Base-by-base conservation (phyloP, 2,329 filamentous ascomycete species). In the Neocucurbitaria cava region DNA sequence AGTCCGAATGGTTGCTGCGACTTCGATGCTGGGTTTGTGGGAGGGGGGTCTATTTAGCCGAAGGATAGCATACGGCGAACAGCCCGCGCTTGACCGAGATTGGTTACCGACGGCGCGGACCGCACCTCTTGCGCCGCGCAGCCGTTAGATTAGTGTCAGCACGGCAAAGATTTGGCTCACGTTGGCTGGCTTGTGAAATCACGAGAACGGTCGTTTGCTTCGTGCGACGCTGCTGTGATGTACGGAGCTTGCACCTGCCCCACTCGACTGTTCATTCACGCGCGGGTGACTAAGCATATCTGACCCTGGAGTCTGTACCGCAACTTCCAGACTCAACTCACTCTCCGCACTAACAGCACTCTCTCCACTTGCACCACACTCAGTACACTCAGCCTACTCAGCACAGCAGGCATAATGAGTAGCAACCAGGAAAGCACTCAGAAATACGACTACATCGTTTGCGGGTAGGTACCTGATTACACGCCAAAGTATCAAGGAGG, bases 381-480 rank as follows among this genome's bases (percentile, higher is more conserved):
- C n/a, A n/a, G n/a, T n/a, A n/a, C n/a, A n/a, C n/a, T n/a, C 28
- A 31, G 3, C 18, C 18, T 18, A 10, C 13, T 38, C 5, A 15
- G 5, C 35, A 18, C 5, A 18, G n/a, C n/a, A 15, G 13, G 13
- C 35, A 10, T n/a, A 15, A 38, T 38, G 35, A n/a, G 35, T 38
- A 18, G 28, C 13, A 11, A 4, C 3, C 28, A 38, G 18, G n/a
- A 38, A 18, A 38, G 35, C 35, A 38, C 8, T 18, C 18, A 20
- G 18, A 3, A 38, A 10, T 49, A 49, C 24, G 49, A 58, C 28
- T 51, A 51, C 28, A 50, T 53, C 18, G 39, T 57, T 18, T 57
- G 49, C 48, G 49, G 54, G 54, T 53, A 48, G 5, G 41, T 39
- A 20, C n/a, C 35, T 40, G 13, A n/a, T 18, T 4, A 9, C 24